Evolutionary conservation across 2,329 filamentous ascomycete genomes (phyloP), one percentile per base, ranked within the genome.

Genomic region (Cercospora berteroae): DNA sequence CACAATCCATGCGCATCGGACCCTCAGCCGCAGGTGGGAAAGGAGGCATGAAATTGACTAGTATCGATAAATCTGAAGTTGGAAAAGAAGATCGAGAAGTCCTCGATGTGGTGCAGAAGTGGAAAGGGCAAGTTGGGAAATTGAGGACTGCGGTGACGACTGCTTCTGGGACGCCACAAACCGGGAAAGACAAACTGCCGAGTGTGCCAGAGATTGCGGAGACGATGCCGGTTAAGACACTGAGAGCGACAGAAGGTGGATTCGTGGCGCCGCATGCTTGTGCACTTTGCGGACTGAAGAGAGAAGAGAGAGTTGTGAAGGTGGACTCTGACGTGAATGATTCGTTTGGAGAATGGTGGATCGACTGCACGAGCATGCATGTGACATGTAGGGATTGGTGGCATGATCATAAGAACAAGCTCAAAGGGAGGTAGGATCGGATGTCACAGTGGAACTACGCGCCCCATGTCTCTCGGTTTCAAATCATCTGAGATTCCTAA

Each of bases 271-370:
- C 88, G 0, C 90, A 91, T 78, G 83, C 89, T 0, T 98, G 94
- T 80, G 86, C 94, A 60, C 82, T 98, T 33, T 98, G 94, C 79
- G 94, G 94, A 0, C 80, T 98, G 71, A 95, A 92, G 81, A 84
- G 94, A 70, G 93, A 97, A 48, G 94, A 98, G 80, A 86, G 94
- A 60, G 84, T 97, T 10, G 79, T 82, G 20, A 92, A 89, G 75
- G 86, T 95, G 36, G 93, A 96, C 75, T 82, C 89, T 62, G 85
- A 89, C 27, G 88, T 96, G 8, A 89, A 94, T 74, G 94, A 98
- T 78, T 93, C 91, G 77, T 97, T 97, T 82, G 93, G 93, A 12
- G 94, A 98, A 81, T 98, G 93, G 92, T 98, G 94, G 94, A 84
- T 90, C 50, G 93, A 97, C 56, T 90, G 81, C 48, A 76, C 80